phyloP scores from a whole-genome alignment of 192 early-diverging fungal genomes.

The Entrophospora sp. region DNA sequence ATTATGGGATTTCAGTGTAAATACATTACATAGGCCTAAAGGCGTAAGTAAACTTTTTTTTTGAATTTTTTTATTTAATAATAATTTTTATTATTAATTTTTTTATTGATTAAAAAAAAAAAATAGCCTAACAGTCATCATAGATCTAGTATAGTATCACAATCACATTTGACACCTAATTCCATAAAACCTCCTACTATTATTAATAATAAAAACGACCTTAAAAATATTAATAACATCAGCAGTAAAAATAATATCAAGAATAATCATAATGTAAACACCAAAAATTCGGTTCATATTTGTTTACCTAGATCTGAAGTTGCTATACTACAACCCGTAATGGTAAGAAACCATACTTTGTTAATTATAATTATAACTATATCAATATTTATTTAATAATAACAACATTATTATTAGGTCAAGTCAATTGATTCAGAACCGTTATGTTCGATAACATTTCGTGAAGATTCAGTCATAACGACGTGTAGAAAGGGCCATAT shows the following conservation, averaged over 20 bases:
- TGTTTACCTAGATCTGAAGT: constrained; percentile 41
- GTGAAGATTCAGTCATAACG: constrained; percentile 64
- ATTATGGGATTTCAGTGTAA: constrained; percentile 91
- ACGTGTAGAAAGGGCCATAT: constrained; percentile 64
- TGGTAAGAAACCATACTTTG: constrained; percentile 30
- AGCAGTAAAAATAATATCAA: no score
- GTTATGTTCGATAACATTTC: constrained; percentile 52
- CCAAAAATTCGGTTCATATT: constrained; percentile 23
- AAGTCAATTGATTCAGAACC: constrained; percentile 56
- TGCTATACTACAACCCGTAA: constrained; percentile 61
- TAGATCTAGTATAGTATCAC: constrained; percentile 30
- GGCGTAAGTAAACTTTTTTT: constrained; percentile 31
- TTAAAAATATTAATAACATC: no score
- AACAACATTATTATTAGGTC: constrained; percentile 24
- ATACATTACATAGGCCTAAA: constrained; percentile 67
- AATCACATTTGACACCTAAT: no score
- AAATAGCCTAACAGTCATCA: constrained; percentile 26
- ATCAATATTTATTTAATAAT: constrained; percentile 6
- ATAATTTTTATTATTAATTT: neutral
- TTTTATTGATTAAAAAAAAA: no score
- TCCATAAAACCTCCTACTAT: no score
- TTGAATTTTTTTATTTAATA: neutral
- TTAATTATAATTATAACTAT: no score
- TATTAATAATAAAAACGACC: no score
- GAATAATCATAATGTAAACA: constrained; percentile 5